These are phyloP conservation scores for Suillus ampliporus DNA, from an alignment of 768 basidiomycete genomes.

Conservation along the genomic window DNA sequence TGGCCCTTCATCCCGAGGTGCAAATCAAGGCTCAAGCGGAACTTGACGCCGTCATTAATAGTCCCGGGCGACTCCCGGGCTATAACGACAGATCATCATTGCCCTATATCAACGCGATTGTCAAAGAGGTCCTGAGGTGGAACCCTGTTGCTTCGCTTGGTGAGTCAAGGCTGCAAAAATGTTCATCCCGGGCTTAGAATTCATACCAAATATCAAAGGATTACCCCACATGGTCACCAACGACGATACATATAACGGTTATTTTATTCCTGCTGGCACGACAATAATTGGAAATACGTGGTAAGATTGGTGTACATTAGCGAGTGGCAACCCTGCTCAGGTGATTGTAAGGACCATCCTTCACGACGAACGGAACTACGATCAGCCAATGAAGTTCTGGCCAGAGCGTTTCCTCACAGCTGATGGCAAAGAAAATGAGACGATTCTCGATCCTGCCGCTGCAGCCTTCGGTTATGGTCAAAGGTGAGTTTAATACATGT, in stretches of 20 bases:
- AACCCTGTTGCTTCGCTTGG: constrained; percentile 40
- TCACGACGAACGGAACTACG: constrained; percentile 42
- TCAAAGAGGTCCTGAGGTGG: constrained; percentile 40
- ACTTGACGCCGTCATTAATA: constrained; percentile 31
- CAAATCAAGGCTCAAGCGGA: constrained; percentile 38
- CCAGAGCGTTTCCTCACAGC: constrained; percentile 46
- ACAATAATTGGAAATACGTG: constrained; percentile 66
- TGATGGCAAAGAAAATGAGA: constrained; percentile 41
- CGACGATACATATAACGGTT: constrained; percentile 37
- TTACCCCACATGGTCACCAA: constrained; percentile 40
- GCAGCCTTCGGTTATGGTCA: constrained; percentile 44
- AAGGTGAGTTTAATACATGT: constrained; percentile 25
- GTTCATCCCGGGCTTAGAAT: background rate
- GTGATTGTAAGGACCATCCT: constrained; percentile 40
- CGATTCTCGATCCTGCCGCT: constrained; percentile 34
- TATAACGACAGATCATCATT: constrained; percentile 33
- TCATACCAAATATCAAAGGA: constrained; percentile 25
- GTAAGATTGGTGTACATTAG: constrained; percentile 29
- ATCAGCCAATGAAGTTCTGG: constrained; percentile 39
- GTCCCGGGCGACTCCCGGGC: constrained; percentile 36
- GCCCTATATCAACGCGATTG: constrained; percentile 35
- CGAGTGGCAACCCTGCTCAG: background rate
- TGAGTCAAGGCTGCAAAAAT: constrained; percentile 23
- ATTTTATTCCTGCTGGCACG: constrained; percentile 44
- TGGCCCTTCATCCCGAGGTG: constrained; percentile 33